Conservation (phyloP, 306 rosid species). For the Coriaria nepalensis region DNA sequence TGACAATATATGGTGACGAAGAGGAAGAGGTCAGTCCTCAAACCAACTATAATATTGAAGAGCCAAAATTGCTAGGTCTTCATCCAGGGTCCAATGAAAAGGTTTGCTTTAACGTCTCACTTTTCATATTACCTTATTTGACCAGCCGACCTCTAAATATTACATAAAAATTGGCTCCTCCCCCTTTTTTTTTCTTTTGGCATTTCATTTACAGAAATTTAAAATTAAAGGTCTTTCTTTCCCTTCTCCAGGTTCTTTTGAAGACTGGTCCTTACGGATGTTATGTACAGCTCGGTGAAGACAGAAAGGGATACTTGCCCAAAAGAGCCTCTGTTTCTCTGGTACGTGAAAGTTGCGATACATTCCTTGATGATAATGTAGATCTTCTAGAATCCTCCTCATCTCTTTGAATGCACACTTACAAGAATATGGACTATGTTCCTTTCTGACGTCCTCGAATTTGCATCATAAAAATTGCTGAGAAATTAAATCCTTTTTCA, state of each 20-base stretch:
- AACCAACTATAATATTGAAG: slow-evolving; percentile 28
- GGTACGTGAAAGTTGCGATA: too few relatives aligned
- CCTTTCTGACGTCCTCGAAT: too few relatives aligned
- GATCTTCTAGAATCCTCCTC: too few relatives aligned
- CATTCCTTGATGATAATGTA: not conserved
- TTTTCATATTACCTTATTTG: slow-evolving; percentile 1
- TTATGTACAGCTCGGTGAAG: slow-evolving; percentile 94
- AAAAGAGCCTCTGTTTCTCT: slow-evolving; percentile 68
- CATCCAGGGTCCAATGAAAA: slow-evolving; percentile 54
- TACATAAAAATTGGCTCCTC: too few relatives aligned
- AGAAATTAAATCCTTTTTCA: slow-evolving; percentile 17
- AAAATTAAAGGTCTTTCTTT: not conserved
- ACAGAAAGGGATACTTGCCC: slow-evolving; percentile 60
- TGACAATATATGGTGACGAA: slow-evolving; percentile 54
- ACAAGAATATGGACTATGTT: too few relatives aligned
- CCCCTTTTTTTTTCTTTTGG: too few relatives aligned
- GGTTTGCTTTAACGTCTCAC: slow-evolving; percentile 39
- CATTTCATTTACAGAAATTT: slow-evolving; percentile 8
- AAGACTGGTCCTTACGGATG: slow-evolving; percentile 83
- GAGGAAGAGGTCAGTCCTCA: slow-evolving; percentile 45
- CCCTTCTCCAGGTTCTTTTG: slow-evolving; percentile 69
- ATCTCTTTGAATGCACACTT: too few relatives aligned
- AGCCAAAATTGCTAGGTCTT: slow-evolving; percentile 68
- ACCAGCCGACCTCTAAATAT: too few relatives aligned
- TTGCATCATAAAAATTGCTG: not conserved